phyloP scores from a whole-genome alignment of 768 basidiomycete species.

The Paxillus ammoniavirescens region DNA sequence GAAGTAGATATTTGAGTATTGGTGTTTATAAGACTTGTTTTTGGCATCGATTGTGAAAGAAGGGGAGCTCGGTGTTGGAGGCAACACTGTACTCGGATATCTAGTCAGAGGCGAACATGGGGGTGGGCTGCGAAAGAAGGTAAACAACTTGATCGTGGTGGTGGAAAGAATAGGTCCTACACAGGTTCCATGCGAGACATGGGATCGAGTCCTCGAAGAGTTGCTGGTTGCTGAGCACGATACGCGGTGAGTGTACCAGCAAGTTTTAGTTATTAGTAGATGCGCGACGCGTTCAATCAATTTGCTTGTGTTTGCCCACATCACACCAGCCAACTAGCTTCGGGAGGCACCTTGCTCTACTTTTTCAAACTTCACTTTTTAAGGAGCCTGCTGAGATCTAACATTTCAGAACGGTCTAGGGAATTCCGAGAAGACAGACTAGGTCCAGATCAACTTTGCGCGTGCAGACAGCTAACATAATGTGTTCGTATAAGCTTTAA shows the following conservation, averaged over 20 bases:
- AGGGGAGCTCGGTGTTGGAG: slow-evolving; percentile 28
- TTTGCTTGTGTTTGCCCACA: slow-evolving; percentile 1
- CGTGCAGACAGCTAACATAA: no score
- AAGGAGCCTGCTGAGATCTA: no score
- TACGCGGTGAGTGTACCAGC: neutral
- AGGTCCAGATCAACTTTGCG: no score
- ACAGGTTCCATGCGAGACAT: neutral
- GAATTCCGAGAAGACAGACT: no score
- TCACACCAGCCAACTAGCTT: no score
- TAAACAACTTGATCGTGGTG: neutral
- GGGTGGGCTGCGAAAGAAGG: slow-evolving; percentile 15
- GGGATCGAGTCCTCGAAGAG: neutral
- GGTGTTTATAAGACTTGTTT: slow-evolving; percentile 60
- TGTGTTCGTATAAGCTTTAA: no score
- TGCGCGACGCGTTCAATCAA: slow-evolving; percentile 4
- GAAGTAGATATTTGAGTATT: slow-evolving; percentile 76
- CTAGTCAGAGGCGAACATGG: slow-evolving; percentile 26
- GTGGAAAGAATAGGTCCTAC: neutral
- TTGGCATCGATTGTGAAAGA: slow-evolving; percentile 43
- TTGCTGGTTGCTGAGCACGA: neutral
- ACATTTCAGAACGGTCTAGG: no score
- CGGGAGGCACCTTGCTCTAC: no score
- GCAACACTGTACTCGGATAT: slow-evolving; percentile 26
- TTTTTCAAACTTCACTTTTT: no score
- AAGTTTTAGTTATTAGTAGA: no score